Percentiles rank a stretch among this genome's conserved stretches.
These are phyloP conservation scores for Naganishia kalamii DNA, from an alignment of 768 basidiomycete genomes.

Conservation along the genomic window DNA sequence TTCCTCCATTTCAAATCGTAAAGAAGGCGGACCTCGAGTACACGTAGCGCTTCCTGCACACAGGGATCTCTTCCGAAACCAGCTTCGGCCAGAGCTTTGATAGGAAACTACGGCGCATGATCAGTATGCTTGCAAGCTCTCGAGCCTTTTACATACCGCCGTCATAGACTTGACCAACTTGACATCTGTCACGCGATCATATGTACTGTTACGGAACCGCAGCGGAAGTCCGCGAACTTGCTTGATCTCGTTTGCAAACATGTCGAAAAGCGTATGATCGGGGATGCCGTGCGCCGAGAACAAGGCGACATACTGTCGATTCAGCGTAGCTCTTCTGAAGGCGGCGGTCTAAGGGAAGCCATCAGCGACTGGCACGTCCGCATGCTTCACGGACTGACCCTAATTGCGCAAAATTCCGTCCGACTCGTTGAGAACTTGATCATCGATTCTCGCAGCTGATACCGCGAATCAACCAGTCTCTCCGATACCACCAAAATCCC, in stretches of 20 bases:
- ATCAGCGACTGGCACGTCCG: not conserved
- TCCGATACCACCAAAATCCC: conserved; percentile 41
- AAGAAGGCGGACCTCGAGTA: conserved; percentile 39
- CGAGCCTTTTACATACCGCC: conserved; percentile 13
- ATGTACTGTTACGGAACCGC: conserved; percentile 23
- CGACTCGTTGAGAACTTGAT: conserved; percentile 39
- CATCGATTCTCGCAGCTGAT: conserved; percentile 36
- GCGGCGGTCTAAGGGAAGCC: not conserved
- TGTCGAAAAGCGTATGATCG: conserved; percentile 30
- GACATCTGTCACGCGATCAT: conserved; percentile 29
- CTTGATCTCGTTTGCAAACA: conserved; percentile 36
- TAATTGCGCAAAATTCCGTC: conserved; percentile 38
- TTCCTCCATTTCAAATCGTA: conserved; percentile 45
- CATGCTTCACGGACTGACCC: conserved; percentile 29
- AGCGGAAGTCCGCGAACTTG: conserved; percentile 32
- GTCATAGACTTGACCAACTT: conserved; percentile 29
- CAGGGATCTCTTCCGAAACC: conserved; percentile 41
- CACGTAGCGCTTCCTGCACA: conserved; percentile 35
- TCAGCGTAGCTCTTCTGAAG: conserved; percentile 32
- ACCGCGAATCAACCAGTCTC: conserved; percentile 24
- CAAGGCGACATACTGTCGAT: conserved; percentile 45
- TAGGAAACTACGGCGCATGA: not conserved
- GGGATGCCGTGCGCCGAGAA: conserved; percentile 40
- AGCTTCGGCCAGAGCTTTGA: conserved; percentile 29
- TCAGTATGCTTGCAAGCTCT: not conserved